Conservation (phyloP, 2,329 filamentous ascomycete species). For the Ophiocordyceps camponoti-floridani region DNA sequence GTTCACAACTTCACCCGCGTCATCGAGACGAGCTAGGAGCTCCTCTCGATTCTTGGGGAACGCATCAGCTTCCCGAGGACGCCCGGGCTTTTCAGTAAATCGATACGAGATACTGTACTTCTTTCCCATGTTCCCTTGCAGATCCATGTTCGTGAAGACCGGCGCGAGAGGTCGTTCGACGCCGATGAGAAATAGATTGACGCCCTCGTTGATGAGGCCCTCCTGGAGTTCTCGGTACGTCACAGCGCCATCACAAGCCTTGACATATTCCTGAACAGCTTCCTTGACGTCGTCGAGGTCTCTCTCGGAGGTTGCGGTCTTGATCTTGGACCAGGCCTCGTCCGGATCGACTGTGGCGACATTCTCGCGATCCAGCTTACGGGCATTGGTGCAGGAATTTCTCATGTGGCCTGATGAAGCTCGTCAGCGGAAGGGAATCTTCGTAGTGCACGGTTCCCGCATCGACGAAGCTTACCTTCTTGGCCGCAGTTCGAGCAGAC, state of each 20-base stretch:
- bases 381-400: conserved; percentile 38
- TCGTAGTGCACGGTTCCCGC: no score
- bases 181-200: conserved; percentile 44
- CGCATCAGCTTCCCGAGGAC: conserved; percentile 36
- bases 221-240: conserved; percentile 44
- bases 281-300: conserved; percentile 48
- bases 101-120: conserved; percentile 47
- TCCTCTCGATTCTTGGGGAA: conserved; percentile 43
- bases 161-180: conserved; percentile 35
- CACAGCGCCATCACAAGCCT: conserved; percentile 32
- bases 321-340: conserved; percentile 38
- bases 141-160: conserved; percentile 52
- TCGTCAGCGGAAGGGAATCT: background rate
- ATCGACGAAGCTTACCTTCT: conserved; percentile 24
- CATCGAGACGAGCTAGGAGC: conserved; percentile 43
- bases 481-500: conserved; percentile 44
- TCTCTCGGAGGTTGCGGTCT: conserved; percentile 28
- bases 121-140: conserved; percentile 49
- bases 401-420: conserved; percentile 30
- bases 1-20: conserved; percentile 47
- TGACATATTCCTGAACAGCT: conserved; percentile 41
- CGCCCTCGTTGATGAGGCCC: conserved; percentile 33
- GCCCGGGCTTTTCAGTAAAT: conserved; percentile 35
- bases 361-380: conserved; percentile 35
- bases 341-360: conserved; percentile 32